phyloP scores from a whole-genome alignment of 306 rosid genomes.

The Luffa acutangula region DNA sequence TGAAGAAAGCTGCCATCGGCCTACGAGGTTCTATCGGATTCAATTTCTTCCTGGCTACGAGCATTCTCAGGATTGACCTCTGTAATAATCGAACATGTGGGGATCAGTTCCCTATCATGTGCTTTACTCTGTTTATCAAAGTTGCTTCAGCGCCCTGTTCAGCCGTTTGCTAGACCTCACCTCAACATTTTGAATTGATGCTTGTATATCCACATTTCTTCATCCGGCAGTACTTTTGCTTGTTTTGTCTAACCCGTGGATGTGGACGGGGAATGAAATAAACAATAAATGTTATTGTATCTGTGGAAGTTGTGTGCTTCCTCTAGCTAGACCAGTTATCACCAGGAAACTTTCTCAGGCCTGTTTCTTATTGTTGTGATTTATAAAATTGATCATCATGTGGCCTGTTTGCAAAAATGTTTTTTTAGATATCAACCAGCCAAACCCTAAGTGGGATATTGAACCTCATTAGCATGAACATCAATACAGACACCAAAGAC shows the following conservation, averaged over 20 bases:
- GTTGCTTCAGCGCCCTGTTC: neutral
- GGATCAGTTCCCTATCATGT: neutral
- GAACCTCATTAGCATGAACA: neutral
- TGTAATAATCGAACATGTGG: neutral
- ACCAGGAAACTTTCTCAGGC: neutral
- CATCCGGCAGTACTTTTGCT: neutral
- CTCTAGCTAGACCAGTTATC: neutral
- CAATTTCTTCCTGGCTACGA: neutral
- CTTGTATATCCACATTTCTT: neutral
- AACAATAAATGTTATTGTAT: conserved; percentile 1
- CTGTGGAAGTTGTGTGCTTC: neutral
- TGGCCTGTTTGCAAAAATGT: neutral
- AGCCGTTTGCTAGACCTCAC: neutral
- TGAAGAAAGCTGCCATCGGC: neutral
- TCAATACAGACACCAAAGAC: neutral
- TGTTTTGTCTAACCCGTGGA: neutral
- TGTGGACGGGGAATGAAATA: neutral
- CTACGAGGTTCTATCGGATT: neutral
- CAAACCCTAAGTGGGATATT: neutral
- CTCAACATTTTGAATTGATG: neutral
- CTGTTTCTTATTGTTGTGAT: neutral
- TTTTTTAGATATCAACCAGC: neutral
- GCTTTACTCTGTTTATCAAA: neutral
- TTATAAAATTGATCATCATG: neutral
- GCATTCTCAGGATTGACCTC: neutral